A percentile compares a stretch with the other conserved stretches of the same genome.
Evolutionary conservation across 2,329 filamentous ascomycete genomes (phyloP).

Genomic region (Fusarium sp.): DNA sequence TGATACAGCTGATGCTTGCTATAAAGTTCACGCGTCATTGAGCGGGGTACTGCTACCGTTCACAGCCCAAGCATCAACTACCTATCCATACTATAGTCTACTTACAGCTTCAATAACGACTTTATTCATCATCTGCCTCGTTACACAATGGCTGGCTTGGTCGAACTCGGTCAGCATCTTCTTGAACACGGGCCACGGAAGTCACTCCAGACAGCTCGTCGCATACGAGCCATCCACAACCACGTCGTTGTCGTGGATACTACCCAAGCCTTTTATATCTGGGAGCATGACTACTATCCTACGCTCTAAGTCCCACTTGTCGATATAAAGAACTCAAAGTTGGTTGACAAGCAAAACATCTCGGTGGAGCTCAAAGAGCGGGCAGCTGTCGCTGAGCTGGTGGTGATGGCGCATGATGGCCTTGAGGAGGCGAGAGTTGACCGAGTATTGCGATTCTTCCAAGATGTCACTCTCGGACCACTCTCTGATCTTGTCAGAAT

Average conservation of each 20-base stretch:
- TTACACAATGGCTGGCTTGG: not conserved
- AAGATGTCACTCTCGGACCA: conserved; percentile 49
- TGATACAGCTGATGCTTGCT: not conserved
- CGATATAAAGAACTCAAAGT: conserved; percentile 44
- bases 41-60: conserved; percentile 29
- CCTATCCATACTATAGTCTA: too few species aligned
- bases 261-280: conserved; percentile 50
- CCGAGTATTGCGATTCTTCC: conserved; percentile 51
- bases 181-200: conserved; percentile 36
- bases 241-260: conserved; percentile 51
- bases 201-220: conserved; percentile 38
- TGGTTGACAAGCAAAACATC: conserved; percentile 43
- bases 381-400: conserved; percentile 47
- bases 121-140: not conserved
- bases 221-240: conserved; percentile 49
- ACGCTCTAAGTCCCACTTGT: conserved; percentile 53
- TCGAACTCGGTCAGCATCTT: conserved; percentile 22
- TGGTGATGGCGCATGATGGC: conserved; percentile 41
- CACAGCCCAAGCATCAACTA: not conserved
- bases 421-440: conserved; percentile 44
- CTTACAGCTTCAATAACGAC: not conserved
- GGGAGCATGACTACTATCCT: conserved; percentile 60
- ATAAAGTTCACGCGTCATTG: conserved; percentile 24
- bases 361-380: conserved; percentile 36
- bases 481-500: conserved; percentile 48